Base-by-base conservation (phyloP, 306 rosid genomes). In the Glycine tomentella region DNA sequence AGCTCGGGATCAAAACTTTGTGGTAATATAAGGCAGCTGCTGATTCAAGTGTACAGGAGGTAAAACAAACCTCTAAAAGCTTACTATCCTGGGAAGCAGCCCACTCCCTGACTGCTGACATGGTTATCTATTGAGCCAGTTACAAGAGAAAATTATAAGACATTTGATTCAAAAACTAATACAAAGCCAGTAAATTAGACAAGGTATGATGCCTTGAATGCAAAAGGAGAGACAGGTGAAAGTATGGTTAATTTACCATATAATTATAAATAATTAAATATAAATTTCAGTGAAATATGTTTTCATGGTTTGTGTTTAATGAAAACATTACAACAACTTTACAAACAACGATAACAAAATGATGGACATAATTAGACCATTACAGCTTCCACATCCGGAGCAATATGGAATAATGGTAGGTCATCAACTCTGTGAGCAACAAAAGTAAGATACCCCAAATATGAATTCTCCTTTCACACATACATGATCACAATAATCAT, bases 61-160 rank as follows among this genome's bases (percentile, higher is more conserved):
- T 15, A 68, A 71, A 87, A 86, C 92, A 79, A 69, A 96, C 99
- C 99, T 92, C 98, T 86, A 87, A 87, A 74, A 96, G 97, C 89
- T 90, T 85, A 78, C 90, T 83, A 77, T 93, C 91, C 86, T 93
- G 95, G 78, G 99, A 96, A 82, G 99, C 99, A 52, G 99, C 99
- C 99, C 99, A 93, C 87, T 96, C 99, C 91, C 99, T 93, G 68
- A 96, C 98, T 1, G 99, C 99, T 40, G 99, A 96, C 99, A 96
- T 96, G 72, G 99, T 96, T 85, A 96, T 96, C 98, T 96, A 65
- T 68, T 51, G 85, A 59, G 74, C 51, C 79, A 77, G 83, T 84
- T 9, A 58, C 72, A 77, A 57, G 69, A 15, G 16, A 45, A 72
- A 83, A 82, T 25, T 7, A 81, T 83, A 74, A 83, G 88, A 57